phyloP scores from a whole-genome alignment of 2,329 filamentous ascomycete genomes.

The Fusarium sp. region DNA sequence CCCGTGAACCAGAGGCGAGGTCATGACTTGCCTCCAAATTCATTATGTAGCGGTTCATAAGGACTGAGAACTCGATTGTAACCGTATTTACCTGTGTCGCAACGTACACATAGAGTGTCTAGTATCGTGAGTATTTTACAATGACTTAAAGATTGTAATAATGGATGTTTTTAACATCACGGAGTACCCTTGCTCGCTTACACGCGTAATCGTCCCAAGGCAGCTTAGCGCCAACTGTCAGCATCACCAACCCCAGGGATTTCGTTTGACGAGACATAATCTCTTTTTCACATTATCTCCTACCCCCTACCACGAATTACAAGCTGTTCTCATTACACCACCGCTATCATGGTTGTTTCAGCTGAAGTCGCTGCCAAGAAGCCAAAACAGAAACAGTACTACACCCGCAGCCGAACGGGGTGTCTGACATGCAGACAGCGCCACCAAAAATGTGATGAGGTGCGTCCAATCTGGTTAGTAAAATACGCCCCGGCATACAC shows the following conservation, averaged over 20 bases:
- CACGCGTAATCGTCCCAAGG: conserved; percentile 28
- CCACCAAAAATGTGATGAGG: conserved; percentile 38
- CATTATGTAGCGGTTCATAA: no score
- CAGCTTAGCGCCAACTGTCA: background rate
- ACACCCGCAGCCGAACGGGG: conserved; percentile 39
- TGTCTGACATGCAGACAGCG: conserved; percentile 41
- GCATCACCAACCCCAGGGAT: background rate
- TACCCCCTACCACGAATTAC: background rate
- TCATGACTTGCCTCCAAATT: no score
- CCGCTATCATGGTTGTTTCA: background rate
- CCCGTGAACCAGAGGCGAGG: no score
- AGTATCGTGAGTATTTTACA: background rate
- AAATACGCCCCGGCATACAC: background rate
- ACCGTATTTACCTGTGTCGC: no score
- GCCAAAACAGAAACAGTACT: conserved; percentile 9
- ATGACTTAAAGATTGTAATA: background rate
- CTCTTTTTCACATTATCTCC: background rate
- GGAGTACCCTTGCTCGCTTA: background rate
- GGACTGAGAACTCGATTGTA: no score
- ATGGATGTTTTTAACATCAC: background rate
- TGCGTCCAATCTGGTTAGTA: conserved; percentile 36
- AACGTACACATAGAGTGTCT: background rate
- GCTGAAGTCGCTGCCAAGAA: background rate
- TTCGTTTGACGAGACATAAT: background rate
- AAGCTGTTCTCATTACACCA: background rate